These are phyloP conservation scores for Falciphora oryzae DNA, from an alignment of 2,329 filamentous ascomycete species.

Conservation along the genomic window DNA sequence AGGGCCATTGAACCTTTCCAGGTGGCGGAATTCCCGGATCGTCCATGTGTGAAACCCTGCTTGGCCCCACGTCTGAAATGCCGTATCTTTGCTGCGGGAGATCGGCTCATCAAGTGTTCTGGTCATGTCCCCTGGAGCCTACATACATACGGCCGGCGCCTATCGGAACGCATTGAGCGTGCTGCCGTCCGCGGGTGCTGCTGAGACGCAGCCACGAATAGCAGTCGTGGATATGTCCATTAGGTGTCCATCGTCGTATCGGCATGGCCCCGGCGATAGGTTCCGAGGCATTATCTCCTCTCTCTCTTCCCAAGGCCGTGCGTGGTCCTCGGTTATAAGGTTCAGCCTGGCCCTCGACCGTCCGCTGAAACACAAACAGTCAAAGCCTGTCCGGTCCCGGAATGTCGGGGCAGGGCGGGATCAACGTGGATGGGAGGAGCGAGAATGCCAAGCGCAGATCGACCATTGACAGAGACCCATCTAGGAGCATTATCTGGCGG, in stretches of 20 bases:
- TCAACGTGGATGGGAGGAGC: neutral
- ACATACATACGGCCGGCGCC: too few relatives aligned
- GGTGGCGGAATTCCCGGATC: neutral
- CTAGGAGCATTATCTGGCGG: too few relatives aligned
- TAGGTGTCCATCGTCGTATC: too few relatives aligned
- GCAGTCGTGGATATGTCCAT: neutral
- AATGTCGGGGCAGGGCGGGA: neutral
- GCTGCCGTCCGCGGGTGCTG: too few relatives aligned
- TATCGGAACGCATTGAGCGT: neutral
- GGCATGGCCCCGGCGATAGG: neutral
- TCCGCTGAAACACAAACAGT: neutral
- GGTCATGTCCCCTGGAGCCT: neutral
- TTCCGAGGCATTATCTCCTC: too few relatives aligned
- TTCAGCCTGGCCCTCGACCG: neutral
- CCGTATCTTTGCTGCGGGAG: neutral
- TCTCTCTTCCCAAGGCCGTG: neutral
- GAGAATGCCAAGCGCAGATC: neutral
- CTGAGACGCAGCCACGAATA: neutral
- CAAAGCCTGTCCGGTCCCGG: neutral
- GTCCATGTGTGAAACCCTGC: constrained; percentile 1
- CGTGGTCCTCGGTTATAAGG: neutral
- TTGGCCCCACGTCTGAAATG: neutral
- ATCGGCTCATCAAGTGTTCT: neutral
- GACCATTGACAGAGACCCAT: neutral
- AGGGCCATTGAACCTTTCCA: neutral